Evolutionary conservation across 108 stramenopile genomes (phyloP), one percentile per base, ranked within the genome.

Genomic region (Cyclotella sp.): DNA sequence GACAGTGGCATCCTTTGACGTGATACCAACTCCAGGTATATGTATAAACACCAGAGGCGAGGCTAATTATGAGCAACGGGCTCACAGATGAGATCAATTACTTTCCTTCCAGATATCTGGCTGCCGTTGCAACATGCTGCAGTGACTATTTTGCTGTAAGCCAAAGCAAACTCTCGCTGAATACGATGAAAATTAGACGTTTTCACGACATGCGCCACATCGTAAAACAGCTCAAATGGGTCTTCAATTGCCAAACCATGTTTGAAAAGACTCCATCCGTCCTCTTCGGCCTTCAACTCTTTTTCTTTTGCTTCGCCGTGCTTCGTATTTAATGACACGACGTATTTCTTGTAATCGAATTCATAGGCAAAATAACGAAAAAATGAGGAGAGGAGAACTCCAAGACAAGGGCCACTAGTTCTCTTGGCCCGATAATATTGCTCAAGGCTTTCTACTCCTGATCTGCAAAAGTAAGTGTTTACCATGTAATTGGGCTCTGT

Each of bases 211-310:
- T 99, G 99, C 21, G 97, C 97, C 29, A 99, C 98, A 83, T 99
- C 97, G 77, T 99, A 99, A 85, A 94, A 97, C 9, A 94, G 95
- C 81, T 99, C 99, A 86, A 99, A 99, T 12, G 99, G 99, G 79
- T 99, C 99, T 89, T 99, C 98, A 45, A 99, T 96, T 26, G 96
- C 96, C 42, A 99, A 81, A 53, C 93, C 90, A 22, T 73, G 90
- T 57, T 81, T 87, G 79, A 93, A 91, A 63, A 89, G 78, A 51
- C 90, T 85, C 98, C 98, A 99, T 62, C 96, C 93, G 83, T 96
- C 91, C 9, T 90, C 71, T 87, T 99, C 98, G 44, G 95, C 96
- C 76, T 98, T 99, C 26, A 85, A 72, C 76, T 94, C 92, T 63
- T 94, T 91, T 70, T 94, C 90, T 49, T 95, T 71, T 34, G 75